Conservation (phyloP, 306 rosid species). For the Quercus bicolor region DNA sequence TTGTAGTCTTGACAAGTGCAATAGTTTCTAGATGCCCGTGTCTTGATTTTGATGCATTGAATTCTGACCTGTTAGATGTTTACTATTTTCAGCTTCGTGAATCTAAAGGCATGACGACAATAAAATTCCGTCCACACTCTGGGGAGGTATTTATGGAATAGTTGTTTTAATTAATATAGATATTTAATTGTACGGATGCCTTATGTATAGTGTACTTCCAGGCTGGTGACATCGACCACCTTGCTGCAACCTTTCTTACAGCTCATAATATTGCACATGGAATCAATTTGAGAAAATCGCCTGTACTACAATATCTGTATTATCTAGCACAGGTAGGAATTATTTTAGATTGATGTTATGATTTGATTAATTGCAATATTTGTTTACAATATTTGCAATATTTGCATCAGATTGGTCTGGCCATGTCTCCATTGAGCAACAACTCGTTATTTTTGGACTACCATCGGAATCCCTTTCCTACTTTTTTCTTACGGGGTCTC, state of each 20-base stretch:
- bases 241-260: slow-evolving; percentile 90
- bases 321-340: slow-evolving; percentile 78
- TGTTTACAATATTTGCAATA: slow-evolving; percentile 9
- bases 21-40: background rate
- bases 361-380: slow-evolving; percentile 12
- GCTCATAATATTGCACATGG: slow-evolving; percentile 91
- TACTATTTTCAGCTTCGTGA: slow-evolving; percentile 87
- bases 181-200: slow-evolving; percentile 3
- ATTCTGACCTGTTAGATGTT: slow-evolving; percentile 25
- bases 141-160: slow-evolving; percentile 70
- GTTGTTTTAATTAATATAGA: slow-evolving; percentile 7
- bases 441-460: slow-evolving; percentile 92
- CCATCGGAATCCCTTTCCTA: slow-evolving; percentile 92
- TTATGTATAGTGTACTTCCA: slow-evolving; percentile 36
- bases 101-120: slow-evolving; percentile 91
- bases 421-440: slow-evolving; percentile 97
- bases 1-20: background rate
- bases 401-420: slow-evolving; percentile 77
- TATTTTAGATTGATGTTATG: slow-evolving; percentile 12
- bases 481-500: slow-evolving; percentile 87
- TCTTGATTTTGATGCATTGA: slow-evolving; percentile 5
- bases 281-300: slow-evolving; percentile 93
- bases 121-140: slow-evolving; percentile 95
- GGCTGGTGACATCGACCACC: slow-evolving; percentile 99
- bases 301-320: slow-evolving; percentile 86